Evolutionary conservation across 108 stramenopile genomes (phyloP).

Genomic region (Cyclotella kingstonii): DNA sequence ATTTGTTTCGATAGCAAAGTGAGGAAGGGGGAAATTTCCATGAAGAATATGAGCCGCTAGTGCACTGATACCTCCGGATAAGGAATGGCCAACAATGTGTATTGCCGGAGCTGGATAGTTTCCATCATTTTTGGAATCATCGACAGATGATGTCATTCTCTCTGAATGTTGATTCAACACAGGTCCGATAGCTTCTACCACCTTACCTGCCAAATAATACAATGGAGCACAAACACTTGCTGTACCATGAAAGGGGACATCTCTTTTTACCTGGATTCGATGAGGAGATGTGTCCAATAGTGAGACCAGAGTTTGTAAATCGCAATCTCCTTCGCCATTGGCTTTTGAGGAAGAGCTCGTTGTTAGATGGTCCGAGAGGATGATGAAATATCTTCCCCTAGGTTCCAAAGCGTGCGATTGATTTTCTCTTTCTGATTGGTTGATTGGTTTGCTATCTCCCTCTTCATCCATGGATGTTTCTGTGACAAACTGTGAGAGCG

Average conservation of each 20-base stretch:
- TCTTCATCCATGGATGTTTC: conserved; percentile 12
- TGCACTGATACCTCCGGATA: conserved; percentile 72
- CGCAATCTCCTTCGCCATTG: background rate
- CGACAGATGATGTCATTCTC: background rate
- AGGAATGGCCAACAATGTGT: conserved; percentile 80
- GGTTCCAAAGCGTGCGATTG: background rate
- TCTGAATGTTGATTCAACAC: background rate
- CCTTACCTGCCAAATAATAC: conserved; percentile 54
- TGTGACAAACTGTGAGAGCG: conserved; percentile 30
- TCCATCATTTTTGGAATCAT: background rate
- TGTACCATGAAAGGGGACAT: conserved; percentile 42
- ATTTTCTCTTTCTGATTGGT: background rate
- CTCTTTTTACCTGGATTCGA: conserved; percentile 1
- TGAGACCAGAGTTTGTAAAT: conserved; percentile 21
- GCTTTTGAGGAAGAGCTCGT: background rate
- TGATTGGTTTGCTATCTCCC: conserved; percentile 3
- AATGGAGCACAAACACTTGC: conserved; percentile 66
- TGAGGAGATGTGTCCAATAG: conserved; percentile 24
- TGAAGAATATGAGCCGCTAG: conserved; percentile 73
- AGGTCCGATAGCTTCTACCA: conserved; percentile 40
- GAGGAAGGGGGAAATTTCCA: conserved; percentile 64
- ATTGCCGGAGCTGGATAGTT: conserved; percentile 41
- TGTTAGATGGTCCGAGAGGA: conserved; percentile 42
- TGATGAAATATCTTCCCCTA: conserved; percentile 59
- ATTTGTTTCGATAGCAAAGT: conserved; percentile 2